phyloP scores from a whole-genome alignment of 805 yeast genomes.

The Saturnispora gosingensis region DNA sequence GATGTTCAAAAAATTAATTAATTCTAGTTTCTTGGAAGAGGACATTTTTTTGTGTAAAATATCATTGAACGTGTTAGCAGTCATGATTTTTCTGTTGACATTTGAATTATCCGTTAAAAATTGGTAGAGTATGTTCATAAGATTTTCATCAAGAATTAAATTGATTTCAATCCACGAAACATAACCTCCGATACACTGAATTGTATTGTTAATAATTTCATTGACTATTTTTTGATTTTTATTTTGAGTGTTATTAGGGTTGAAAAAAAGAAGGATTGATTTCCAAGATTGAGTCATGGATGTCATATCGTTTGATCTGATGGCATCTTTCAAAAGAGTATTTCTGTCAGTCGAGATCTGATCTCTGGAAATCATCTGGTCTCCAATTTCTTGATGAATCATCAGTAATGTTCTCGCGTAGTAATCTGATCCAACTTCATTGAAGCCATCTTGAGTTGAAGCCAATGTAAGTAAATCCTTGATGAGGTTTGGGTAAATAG shows the following conservation, averaged over 20 bases:
- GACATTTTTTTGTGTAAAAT: constrained; percentile 52
- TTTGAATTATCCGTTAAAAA: constrained; percentile 32
- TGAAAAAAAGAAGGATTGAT: constrained; percentile 36
- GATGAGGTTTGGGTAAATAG: constrained; percentile 42
- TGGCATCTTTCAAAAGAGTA: constrained; percentile 67
- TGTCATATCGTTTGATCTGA: constrained; percentile 69
- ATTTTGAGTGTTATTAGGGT: constrained; percentile 19
- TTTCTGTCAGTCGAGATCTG: constrained; percentile 56
- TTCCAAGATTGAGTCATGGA: constrained; percentile 61
- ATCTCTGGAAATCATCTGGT: constrained; percentile 69
- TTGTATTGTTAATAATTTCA: constrained; percentile 47
- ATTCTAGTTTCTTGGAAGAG: constrained; percentile 46
- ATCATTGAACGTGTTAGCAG: constrained; percentile 47
- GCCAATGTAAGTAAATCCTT: constrained; percentile 37
- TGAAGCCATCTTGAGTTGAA: constrained; percentile 23
- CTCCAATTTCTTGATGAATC: constrained; percentile 89
- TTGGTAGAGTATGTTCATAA: constrained; percentile 47
- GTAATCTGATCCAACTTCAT: constrained; percentile 50
- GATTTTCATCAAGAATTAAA: constrained; percentile 54
- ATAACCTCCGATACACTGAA: constrained; percentile 71
- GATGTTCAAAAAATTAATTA: constrained; percentile 60
- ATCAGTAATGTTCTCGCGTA: constrained; percentile 64
- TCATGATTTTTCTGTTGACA: constrained; percentile 43
- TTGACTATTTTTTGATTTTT: constrained; percentile 15
- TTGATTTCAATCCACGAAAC: constrained; percentile 89